Base-by-base conservation (phyloP, 2,329 filamentous ascomycete genomes). In the Rugonectria rugulosa region DNA sequence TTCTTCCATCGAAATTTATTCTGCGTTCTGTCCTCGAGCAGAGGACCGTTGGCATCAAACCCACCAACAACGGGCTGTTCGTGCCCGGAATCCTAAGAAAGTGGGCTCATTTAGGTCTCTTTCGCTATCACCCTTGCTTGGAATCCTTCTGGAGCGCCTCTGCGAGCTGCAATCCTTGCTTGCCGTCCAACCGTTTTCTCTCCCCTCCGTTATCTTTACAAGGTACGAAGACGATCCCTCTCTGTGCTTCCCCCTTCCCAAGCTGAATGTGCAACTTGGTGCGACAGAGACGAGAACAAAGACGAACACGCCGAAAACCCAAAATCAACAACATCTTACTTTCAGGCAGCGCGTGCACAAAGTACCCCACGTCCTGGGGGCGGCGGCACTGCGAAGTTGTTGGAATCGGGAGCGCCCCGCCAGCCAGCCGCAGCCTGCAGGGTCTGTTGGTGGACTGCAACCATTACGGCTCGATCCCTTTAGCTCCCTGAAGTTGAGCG, bases 361-460 rank as follows among this genome's bases (percentile, higher is more conserved):
- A 23, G 21, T 46, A 36, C 42, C 42, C 42, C 50, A 53, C 41
- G 36, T 27, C 41, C 20, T 36, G 37, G 21, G 34, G 26, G n/a
- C n/a, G n/a, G n/a, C n/a, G 34, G 23, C 40, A 17, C 26, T 41
- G 21, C 34, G 15, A 17, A 38, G 17, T 27, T 26, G 47, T 46
- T 45, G 42, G 15, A 37, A 45, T 55, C 45, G 38, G 48, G 23
- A 44, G 24, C 36, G 32, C 45, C 52, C 45, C 52, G 40, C 45
- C 52, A 38, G 32, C 45, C 38, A 42, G 52, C 43, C 49, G 49
- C 38, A 44, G 38, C 41, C 44, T 14, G 23, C 47, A 34, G 45
- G 52, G 27, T 50, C 40, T 36, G 41, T 34, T 23, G n/a, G n/a
- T n/a, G n/a, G n/a, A n/a, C 45, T 54, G n/a, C 34, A 34, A 53